These are phyloP conservation scores for Daldinia decipiens DNA, from an alignment of 495 filamentous ascomycete species.

Conservation along the genomic window DNA sequence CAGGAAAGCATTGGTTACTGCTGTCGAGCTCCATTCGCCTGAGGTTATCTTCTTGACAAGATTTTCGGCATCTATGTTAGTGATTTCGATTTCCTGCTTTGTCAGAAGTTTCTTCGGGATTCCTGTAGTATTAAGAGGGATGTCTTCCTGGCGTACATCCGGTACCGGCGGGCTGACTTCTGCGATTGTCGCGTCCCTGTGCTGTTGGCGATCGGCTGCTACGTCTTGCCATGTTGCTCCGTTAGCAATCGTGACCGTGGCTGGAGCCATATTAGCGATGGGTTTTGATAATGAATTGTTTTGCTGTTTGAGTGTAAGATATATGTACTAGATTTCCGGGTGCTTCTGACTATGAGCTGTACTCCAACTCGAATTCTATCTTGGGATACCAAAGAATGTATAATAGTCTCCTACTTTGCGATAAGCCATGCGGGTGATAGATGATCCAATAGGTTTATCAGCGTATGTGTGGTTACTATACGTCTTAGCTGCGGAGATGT, in stretches of 20 bases:
- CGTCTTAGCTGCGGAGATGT: background rate
- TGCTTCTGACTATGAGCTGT: background rate
- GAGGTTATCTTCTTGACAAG: constrained; percentile 52
- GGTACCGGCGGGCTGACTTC: constrained; percentile 49
- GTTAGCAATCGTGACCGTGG: constrained; percentile 50
- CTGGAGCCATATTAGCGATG: constrained; percentile 35
- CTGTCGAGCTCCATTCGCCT: constrained; percentile 52
- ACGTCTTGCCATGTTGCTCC: constrained; percentile 60
- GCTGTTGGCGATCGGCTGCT: constrained; percentile 54
- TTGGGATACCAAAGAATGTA: constrained; percentile 8
- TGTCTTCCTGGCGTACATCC: constrained; percentile 39
- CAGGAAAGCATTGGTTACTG: constrained; percentile 61
- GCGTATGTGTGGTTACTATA: constrained; percentile 10
- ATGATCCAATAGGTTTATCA: constrained; percentile 31
- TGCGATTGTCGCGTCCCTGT: constrained; percentile 58
- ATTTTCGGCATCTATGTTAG: constrained; percentile 59
- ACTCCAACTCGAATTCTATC: background rate
- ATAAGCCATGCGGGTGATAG: constrained; percentile 17
- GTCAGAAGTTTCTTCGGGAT: constrained; percentile 59
- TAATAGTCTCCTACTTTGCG: constrained; percentile 3
- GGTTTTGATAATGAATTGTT: background rate
- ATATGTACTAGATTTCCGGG: background rate
- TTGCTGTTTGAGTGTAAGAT: background rate
- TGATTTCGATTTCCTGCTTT: constrained; percentile 62
- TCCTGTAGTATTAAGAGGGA: constrained; percentile 56